A percentile compares a stretch with the other conserved stretches of the same genome.
These are phyloP conservation scores for Ambrosia artemisiifolia DNA, from an alignment of 129 eudicot genomes.

Conservation along the genomic window DNA sequence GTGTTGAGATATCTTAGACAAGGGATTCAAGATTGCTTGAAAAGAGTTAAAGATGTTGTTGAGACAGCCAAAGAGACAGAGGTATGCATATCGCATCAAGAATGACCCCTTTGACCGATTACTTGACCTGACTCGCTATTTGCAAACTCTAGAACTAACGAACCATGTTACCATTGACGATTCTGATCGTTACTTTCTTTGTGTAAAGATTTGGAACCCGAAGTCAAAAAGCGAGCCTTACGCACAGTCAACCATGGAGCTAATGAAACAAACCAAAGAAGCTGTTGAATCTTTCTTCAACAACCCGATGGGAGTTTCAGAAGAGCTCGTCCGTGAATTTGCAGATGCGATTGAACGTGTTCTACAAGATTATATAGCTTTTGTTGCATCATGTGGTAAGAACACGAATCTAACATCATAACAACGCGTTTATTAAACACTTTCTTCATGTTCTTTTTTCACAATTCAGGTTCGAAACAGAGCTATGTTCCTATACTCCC, in stretches of 20 bases:
- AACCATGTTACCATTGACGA: not conserved
- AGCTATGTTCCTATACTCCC: slow-evolving; percentile 88
- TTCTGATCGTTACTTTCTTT: slow-evolving; percentile 4
- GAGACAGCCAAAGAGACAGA: slow-evolving; percentile 73
- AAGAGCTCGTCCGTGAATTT: slow-evolving; percentile 56
- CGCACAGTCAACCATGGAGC: slow-evolving; percentile 74
- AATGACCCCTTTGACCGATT: not conserved
- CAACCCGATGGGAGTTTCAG: slow-evolving; percentile 58
- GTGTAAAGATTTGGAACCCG: slow-evolving; percentile 85
- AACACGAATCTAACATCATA: not conserved
- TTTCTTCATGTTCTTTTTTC: not conserved
- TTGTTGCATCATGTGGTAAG: slow-evolving; percentile 81
- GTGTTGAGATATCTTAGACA: slow-evolving; percentile 50
- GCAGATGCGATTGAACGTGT: slow-evolving; percentile 66
- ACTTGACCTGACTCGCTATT: not conserved
- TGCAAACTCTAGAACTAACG: no score
- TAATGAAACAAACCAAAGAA: slow-evolving; percentile 58
- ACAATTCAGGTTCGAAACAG: slow-evolving; percentile 68
- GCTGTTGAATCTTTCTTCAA: slow-evolving; percentile 62
- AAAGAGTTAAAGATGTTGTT: slow-evolving; percentile 51
- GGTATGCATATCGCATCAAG: slow-evolving; percentile 43
- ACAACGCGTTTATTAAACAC: not conserved
- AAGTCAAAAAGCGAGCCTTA: slow-evolving; percentile 88
- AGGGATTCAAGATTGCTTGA: slow-evolving; percentile 66
- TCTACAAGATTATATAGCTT: slow-evolving; percentile 55